Evolutionary conservation across 306 rosid species (phyloP).

Genomic region (Cucurbita maxima): DNA sequence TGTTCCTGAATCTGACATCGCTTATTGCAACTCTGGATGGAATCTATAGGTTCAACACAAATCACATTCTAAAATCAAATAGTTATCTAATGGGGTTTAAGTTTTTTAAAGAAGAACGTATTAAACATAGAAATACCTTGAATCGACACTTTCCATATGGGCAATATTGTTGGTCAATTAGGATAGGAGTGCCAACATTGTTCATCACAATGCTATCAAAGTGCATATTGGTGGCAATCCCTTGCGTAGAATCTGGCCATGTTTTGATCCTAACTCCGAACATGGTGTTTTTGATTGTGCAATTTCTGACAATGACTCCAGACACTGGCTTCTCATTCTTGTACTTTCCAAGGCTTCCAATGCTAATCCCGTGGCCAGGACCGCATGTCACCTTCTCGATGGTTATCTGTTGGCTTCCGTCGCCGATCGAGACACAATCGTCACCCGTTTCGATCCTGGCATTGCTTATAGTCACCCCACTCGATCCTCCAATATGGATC

Average conservation of each 20-base stretch:
- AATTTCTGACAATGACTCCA: background rate
- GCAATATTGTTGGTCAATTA: constrained; percentile 15
- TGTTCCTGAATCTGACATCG: constrained; percentile 19
- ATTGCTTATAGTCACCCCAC: constrained; percentile 10
- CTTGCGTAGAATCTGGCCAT: constrained; percentile 3
- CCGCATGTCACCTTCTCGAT: constrained; percentile 19
- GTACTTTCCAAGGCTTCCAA: constrained; percentile 29
- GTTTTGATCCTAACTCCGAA: constrained; percentile 15
- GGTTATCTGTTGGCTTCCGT: constrained; percentile 18
- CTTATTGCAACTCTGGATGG: constrained; percentile 29
- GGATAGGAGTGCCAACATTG: constrained; percentile 6
- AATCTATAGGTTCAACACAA: background rate
- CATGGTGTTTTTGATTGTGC: constrained; percentile 4
- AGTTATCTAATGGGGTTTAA: too few species aligned
- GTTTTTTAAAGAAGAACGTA: too few species aligned
- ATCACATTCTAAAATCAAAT: too few species aligned
- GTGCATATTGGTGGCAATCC: constrained; percentile 7
- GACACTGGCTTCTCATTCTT: background rate
- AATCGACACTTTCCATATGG: background rate
- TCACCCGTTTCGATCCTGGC: constrained; percentile 23
- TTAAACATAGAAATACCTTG: background rate
- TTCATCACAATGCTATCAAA: constrained; percentile 9
- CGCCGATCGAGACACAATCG: constrained; percentile 38
- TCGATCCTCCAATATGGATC: constrained; percentile 30
- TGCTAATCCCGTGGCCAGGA: constrained; percentile 36